Base-by-base conservation (phyloP, 371 early-diverging fungal species). In the Rhizopus delemar region DNA sequence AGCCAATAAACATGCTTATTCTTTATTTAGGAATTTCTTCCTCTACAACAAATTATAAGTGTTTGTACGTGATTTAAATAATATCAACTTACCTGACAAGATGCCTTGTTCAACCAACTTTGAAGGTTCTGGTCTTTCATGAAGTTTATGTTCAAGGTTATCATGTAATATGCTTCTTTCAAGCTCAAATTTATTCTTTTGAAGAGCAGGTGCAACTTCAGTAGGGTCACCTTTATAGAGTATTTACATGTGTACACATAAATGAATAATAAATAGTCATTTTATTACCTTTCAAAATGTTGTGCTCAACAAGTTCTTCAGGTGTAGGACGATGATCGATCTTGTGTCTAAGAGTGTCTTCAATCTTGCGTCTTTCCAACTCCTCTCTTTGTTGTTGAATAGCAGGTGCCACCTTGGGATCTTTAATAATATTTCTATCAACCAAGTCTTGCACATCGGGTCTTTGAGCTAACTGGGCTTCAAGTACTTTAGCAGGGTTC, bases 51-150 rank as follows among this genome's bases (percentile, higher is more conserved):
- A 56, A 12, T 43, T 43, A 43, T 5, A 5, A 22, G 22, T 22
- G 0, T 43, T 43, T 15, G 8, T 15, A 41, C 31, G 33, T 45
- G 11, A 6, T 28, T 22, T 46, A 22, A n/a, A 2, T 33, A 41
- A 29, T 41, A 9, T 51, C 41, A 13, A 33, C 43, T 8, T 46
- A 60, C 60, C 53, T 48, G 82, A 78, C 8, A 48, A 48, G 31
- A 93, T 91, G 12, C 87, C 82, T 58, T 83, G 80, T 52, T 92
- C 86, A 33, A 80, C 77, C 46, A 95, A 80, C 58, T 93, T 83
- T 2, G 81, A 75, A 29, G 77, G 75, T 1, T 83, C 65, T 8
- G 93, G 93, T 15, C 94, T 85, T 35, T 82, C 73, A 51, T 87
- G 84, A 33, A 93, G 75, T 65, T 90, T 90, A 64, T 78, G 71